These are phyloP conservation scores for Hygrophoropsis aurantiaca DNA, from an alignment of 768 basidiomycete species.

Conservation along the genomic window DNA sequence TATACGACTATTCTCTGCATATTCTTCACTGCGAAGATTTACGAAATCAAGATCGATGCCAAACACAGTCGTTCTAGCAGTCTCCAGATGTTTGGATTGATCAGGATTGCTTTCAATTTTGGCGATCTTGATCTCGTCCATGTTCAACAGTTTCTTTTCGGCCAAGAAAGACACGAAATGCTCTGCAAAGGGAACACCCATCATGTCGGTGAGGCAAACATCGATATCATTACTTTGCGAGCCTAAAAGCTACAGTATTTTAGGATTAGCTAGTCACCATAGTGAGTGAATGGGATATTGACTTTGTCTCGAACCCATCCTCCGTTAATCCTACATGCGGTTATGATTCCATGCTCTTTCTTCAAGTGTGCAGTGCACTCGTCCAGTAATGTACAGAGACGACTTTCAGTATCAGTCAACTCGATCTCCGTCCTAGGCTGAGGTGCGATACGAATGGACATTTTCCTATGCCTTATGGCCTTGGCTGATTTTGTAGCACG, in stretches of 20 bases:
- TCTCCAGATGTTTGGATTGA: constrained; percentile 97
- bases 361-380: constrained; percentile 65
- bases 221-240: constrained; percentile 89
- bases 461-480: constrained; percentile 15
- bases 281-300: too few species aligned
- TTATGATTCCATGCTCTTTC: constrained; percentile 49
- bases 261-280: constrained; percentile 11
- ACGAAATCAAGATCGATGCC: constrained; percentile 90
- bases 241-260: constrained; percentile 70
- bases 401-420: constrained; percentile 67
- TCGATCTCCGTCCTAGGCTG: constrained; percentile 39
- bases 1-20: constrained; percentile 84
- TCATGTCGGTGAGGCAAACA: constrained; percentile 85
- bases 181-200: constrained; percentile 87
- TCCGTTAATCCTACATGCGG: constrained; percentile 88
- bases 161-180: constrained; percentile 62
- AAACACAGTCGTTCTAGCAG: constrained; percentile 79
- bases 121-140: constrained; percentile 57
- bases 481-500: constrained; percentile 3
- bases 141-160: constrained; percentile 22
- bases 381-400: constrained; percentile 76
- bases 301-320: constrained; percentile 99
- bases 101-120: constrained; percentile 94
- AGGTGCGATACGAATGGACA: constrained; percentile 33
- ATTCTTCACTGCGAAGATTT: constrained; percentile 90